Base-by-base conservation (phyloP, 768 basidiomycete genomes). In the Tylopilus felleus region DNA sequence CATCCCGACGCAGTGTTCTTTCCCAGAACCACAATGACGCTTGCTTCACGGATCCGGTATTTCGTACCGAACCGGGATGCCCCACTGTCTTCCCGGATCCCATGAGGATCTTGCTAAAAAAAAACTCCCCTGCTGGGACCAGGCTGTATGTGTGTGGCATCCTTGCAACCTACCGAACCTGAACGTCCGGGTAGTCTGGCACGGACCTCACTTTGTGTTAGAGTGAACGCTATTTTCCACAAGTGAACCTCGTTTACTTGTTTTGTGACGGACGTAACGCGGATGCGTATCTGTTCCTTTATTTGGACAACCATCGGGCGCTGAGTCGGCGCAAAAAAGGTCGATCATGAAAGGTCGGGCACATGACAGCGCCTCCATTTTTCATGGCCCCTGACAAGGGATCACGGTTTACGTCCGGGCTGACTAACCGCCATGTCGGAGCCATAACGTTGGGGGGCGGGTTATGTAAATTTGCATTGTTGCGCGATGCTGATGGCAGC, bases 281-380 rank as follows among this genome's bases (percentile, higher is more conserved):
- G 23, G 22, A 36, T 3, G 19, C 19, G 28, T n/a, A 19, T 14
- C 29, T 12, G 10, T 29, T 21, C 19, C 53, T 31, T 38, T 45
- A 51, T 60, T 54, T 48, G 46, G 47, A 28, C 22, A 5, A 12
- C 8, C 14, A 43, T 41, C 19, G 29, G 8, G 36, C 47, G 19
- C 43, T n/a, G n/a, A 8, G 33, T 53, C n/a, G 35, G 39, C 21
- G 49, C 43, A 28, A 49, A 31, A 28, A 49, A 31, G 52, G 56
- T 61, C 64, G 65, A 61, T 64, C 65, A 64, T 66, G 65, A 65
- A 60, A 23, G 46, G 48, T 45, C 7, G 52, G 51, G 23, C 25
- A 22, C 25, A 23, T 50, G 56, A 53, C 49, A 14, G 31, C 17
- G 25, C 25, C 60, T 65, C 59, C 64, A 65, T 67, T 65, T n/a